Evolutionary conservation across 345 rosid genomes (phyloP).

Genomic region (Brassica napus): Da-Ae NC_063452.1:60376001-60376500

Average conservation of each 20-base stretch:
- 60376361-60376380: slow-evolving; percentile 38
- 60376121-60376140: slow-evolving; percentile 43
- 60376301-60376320: slow-evolving; percentile 45
- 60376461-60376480: slow-evolving; percentile 68
- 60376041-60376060: slow-evolving; percentile 51
- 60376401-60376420: slow-evolving; percentile 70
- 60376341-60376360: background rate
- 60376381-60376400: slow-evolving; percentile 69
- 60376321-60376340: slow-evolving; percentile 42
- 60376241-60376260: slow-evolving; percentile 42
- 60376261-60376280: slow-evolving; percentile 39
- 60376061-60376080: slow-evolving; percentile 27
- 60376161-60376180: slow-evolving; percentile 16
- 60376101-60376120: slow-evolving; percentile 39
- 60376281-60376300: slow-evolving; percentile 24
- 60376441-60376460: slow-evolving; percentile 68
- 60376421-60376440: slow-evolving; percentile 51
- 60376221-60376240: slow-evolving; percentile 59
- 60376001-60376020: slow-evolving; percentile 88
- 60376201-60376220: slow-evolving; percentile 49
- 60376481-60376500: slow-evolving; percentile 54
- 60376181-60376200: slow-evolving; percentile 36
- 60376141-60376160: slow-evolving; percentile 36
- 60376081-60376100: slow-evolving; percentile 44
- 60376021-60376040: slow-evolving; percentile 96